Conservation (phyloP, 2,329 filamentous ascomycete species). For the Aspergillus tanneri region DNA sequence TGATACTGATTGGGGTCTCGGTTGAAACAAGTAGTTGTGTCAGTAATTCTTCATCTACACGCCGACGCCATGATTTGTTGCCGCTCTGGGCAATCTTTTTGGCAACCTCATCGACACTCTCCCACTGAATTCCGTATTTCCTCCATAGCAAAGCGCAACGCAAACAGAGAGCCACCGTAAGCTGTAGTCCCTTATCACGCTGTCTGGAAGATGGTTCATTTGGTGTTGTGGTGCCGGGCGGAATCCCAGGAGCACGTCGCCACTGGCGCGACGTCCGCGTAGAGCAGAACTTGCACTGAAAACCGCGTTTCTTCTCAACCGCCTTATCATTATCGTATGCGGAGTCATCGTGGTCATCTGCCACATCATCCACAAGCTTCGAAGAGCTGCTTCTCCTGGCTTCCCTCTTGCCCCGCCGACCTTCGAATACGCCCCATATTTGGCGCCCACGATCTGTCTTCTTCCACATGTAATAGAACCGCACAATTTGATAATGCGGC, state of each 20-base stretch:
- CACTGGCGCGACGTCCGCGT: slow-evolving; percentile 81
- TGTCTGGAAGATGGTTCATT: slow-evolving; percentile 64
- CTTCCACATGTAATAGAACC: slow-evolving; percentile 98
- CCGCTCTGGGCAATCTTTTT: slow-evolving; percentile 81
- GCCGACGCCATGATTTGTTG: slow-evolving; percentile 79
- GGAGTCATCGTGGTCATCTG: slow-evolving; percentile 89
- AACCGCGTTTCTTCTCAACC: slow-evolving; percentile 71
- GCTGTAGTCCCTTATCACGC: slow-evolving; percentile 74
- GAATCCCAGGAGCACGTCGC: slow-evolving; percentile 79
- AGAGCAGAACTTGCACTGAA: slow-evolving; percentile 91
- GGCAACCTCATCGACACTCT: slow-evolving; percentile 84
- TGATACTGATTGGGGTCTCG: slow-evolving; percentile 47
- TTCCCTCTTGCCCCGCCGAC: slow-evolving; percentile 87
- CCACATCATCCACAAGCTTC: slow-evolving; percentile 87
- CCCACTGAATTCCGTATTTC: slow-evolving; percentile 93
- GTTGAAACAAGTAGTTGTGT: slow-evolving; percentile 47
- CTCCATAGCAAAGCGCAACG: slow-evolving; percentile 93
- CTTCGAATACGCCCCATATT: slow-evolving; percentile 86
- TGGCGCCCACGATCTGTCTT: slow-evolving; percentile 82
- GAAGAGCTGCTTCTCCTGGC: slow-evolving; percentile 63
- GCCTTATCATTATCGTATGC: slow-evolving; percentile 93
- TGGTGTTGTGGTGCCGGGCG: slow-evolving; percentile 67
- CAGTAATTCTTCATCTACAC: slow-evolving; percentile 82
- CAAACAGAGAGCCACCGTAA: slow-evolving; percentile 80
- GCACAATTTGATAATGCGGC: slow-evolving; percentile 75